Percentiles rank a stretch among this genome's conserved stretches.
Conservation (phyloP, 768 basidiomycete genomes). For the Suillus decipiens region DNA sequence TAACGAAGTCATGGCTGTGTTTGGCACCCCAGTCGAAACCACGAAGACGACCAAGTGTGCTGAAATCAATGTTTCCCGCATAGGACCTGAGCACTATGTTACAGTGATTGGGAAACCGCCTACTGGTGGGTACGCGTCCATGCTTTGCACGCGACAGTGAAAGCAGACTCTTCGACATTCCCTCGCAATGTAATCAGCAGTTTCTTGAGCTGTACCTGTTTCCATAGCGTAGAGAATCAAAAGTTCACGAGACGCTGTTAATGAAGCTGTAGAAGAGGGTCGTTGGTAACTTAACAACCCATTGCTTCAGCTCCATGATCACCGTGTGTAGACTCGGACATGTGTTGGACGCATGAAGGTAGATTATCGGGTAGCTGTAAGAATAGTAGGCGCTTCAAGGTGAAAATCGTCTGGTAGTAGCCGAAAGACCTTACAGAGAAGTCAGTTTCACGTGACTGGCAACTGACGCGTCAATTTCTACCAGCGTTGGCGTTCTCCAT, state of each 20-base stretch:
- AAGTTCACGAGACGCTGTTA: constrained; percentile 32
- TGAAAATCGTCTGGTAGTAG: too few relatives aligned
- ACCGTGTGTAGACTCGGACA: neutral
- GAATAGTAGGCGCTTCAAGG: too few relatives aligned
- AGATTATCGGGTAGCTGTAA: neutral
- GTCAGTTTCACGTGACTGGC: constrained; percentile 3
- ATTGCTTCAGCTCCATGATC: neutral
- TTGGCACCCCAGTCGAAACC: constrained; percentile 81
- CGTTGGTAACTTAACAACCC: too few relatives aligned
- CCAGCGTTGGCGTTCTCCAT: neutral
- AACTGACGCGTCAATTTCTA: neutral
- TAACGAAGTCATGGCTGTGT: constrained; percentile 74
- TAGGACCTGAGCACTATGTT: neutral
- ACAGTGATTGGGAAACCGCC: neutral
- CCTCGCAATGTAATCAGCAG: constrained; percentile 73
- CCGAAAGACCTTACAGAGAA: too few relatives aligned
- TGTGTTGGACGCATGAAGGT: neutral
- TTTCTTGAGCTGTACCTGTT: constrained; percentile 85
- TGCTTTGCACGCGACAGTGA: constrained; percentile 38
- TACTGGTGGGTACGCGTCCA: constrained; percentile 36
- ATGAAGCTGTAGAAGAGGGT: too few relatives aligned
- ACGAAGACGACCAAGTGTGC: constrained; percentile 74
- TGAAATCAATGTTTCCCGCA: constrained; percentile 64
- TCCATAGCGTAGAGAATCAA: constrained; percentile 89
- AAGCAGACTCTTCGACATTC: constrained; percentile 67